Evolutionary conservation across 192 early-diverging fungal genomes (phyloP).

Genomic region (Gigaspora rosea): DNA sequence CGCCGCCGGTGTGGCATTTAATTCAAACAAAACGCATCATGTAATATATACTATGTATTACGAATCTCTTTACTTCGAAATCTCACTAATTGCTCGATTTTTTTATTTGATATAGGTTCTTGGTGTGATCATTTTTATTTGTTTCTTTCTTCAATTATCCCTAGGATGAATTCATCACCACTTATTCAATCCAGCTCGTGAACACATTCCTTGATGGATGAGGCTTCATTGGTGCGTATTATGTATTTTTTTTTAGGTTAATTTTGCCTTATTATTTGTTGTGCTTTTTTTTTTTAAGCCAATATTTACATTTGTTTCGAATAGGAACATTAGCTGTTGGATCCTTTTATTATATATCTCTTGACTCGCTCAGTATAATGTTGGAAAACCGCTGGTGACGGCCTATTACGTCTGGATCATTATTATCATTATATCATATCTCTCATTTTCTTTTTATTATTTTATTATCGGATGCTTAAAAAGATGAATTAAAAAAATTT

Average conservation of each 20-base stretch:
- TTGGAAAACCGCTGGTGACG: background rate
- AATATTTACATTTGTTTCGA: background rate
- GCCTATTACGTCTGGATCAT: background rate
- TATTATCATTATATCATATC: background rate
- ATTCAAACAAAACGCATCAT: background rate
- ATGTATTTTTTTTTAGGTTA: too few species aligned
- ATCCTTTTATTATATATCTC: background rate
- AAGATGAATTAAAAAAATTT: too few species aligned
- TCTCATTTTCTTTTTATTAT: background rate
- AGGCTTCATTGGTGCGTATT: conserved; percentile 28
- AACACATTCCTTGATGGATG: conserved; percentile 30
- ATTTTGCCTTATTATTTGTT: too few species aligned
- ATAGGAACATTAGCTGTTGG: conserved; percentile 16
- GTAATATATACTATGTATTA: background rate
- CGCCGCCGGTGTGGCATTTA: background rate
- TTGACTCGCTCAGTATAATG: conserved; percentile 15
- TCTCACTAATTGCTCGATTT: background rate
- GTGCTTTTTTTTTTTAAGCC: too few species aligned
- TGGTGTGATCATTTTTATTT: conserved; percentile 8
- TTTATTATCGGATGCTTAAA: too few species aligned
- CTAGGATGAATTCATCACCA: conserved; percentile 25
- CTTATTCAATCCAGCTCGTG: conserved; percentile 9
- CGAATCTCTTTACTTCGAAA: background rate
- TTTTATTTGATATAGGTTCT: conserved; percentile 9
- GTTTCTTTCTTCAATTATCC: conserved; percentile 7